phyloP scores from a whole-genome alignment of 495 filamentous ascomycete genomes.

The Monascus purpureus region DNA sequence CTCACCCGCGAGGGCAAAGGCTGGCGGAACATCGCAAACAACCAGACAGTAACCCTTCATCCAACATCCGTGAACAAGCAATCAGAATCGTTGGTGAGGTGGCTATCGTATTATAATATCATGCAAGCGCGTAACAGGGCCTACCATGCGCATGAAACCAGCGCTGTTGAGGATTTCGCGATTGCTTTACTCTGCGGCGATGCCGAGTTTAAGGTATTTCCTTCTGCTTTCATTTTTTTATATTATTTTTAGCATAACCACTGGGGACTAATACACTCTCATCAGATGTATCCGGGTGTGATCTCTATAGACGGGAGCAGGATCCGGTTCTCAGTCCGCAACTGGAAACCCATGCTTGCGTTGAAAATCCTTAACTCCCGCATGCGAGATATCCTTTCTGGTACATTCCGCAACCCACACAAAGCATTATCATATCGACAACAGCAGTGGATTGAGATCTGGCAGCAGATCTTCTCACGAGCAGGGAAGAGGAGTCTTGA shows the following conservation, averaged over 20 bases:
- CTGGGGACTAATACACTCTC: conserved; percentile 1
- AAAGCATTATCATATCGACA: conserved; percentile 47
- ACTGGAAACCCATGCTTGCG: conserved; percentile 82
- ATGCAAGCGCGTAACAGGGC: conserved; percentile 75
- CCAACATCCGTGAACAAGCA: conserved; percentile 77
- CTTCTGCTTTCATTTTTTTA: background rate
- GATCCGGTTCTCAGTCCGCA: conserved; percentile 70
- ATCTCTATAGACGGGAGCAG: conserved; percentile 75
- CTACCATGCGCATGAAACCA: conserved; percentile 85
- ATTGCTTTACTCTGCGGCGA: conserved; percentile 79
- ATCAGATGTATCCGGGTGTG: conserved; percentile 68
- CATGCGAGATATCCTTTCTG: conserved; percentile 55
- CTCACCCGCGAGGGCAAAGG: conserved; percentile 76
- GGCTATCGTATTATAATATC: conserved; percentile 87
- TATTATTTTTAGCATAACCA: background rate
- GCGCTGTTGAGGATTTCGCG: conserved; percentile 63
- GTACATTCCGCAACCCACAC: conserved; percentile 59
- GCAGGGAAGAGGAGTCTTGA: conserved; percentile 12
- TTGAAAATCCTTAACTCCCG: conserved; percentile 60
- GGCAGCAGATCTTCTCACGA: conserved; percentile 30
- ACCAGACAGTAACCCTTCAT: conserved; percentile 71
- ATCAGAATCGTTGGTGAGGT: conserved; percentile 44
- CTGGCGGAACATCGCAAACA: conserved; percentile 81
- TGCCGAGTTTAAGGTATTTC: conserved; percentile 54
- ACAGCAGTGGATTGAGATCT: conserved; percentile 65